Percentiles rank a stretch among this genome's conserved stretches.
Conservation (phyloP, 2,329 filamentous ascomycete species). For the Xylaria sp. region DNA sequence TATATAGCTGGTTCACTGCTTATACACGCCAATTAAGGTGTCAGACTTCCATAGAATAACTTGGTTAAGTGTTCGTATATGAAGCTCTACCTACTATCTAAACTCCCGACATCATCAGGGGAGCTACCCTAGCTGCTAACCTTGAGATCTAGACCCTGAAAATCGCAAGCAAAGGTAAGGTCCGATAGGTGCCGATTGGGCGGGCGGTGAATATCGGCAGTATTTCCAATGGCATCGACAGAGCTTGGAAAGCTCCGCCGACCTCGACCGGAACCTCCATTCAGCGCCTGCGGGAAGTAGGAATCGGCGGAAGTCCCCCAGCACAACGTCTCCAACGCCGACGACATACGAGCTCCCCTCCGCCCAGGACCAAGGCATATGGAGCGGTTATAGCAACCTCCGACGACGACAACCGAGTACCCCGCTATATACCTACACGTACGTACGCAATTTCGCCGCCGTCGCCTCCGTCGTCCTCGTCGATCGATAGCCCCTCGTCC, state of each 20-base stretch:
- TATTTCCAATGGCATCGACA: slow-evolving; percentile 19
- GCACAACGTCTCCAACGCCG: neutral
- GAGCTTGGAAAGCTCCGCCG: slow-evolving; percentile 16
- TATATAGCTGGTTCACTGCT: neutral
- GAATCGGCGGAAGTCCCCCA: no score
- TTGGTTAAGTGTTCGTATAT: neutral
- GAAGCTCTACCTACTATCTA: neutral
- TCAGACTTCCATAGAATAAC: no score
- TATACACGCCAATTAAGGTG: neutral
- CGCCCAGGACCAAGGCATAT: neutral
- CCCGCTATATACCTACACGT: neutral
- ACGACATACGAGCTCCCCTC: neutral
- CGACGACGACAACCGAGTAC: neutral
- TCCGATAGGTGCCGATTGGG: neutral
- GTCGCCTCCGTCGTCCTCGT: no score
- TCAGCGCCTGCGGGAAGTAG: slow-evolving; percentile 1
- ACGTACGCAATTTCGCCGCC: no score
- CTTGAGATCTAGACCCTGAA: neutral
- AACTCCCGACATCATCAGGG: neutral
- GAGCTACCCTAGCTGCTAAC: neutral
- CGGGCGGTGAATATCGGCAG: slow-evolving; percentile 32
- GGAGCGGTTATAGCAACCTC: slow-evolving; percentile 14
- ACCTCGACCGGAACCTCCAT: slow-evolving; percentile 1
- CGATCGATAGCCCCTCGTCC: neutral
- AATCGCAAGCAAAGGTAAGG: neutral